Conservation (phyloP, 495 filamentous ascomycete species). For the Corynascus novoguineensis region DNA sequence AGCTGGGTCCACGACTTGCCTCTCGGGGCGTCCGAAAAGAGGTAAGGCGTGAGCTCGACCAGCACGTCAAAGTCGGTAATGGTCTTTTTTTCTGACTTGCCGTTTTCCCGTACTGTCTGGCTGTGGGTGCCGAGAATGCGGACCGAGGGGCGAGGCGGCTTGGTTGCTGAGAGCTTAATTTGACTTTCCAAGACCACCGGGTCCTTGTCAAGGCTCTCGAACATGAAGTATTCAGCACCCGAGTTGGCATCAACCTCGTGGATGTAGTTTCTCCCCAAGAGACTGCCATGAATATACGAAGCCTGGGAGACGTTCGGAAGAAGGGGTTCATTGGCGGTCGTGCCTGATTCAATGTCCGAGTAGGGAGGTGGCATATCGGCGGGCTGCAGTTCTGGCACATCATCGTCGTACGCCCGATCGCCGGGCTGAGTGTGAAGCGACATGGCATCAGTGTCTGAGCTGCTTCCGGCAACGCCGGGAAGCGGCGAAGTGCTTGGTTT, state of each 20-base stretch:
- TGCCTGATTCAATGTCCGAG: slow-evolving; percentile 21
- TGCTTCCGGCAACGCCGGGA: slow-evolving; percentile 8
- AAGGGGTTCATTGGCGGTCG: slow-evolving; percentile 21
- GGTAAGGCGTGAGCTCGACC: slow-evolving; percentile 46
- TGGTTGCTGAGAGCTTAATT: slow-evolving; percentile 36
- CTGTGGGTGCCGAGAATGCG: slow-evolving; percentile 47
- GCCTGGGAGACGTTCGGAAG: slow-evolving; percentile 11
- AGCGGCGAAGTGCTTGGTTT: slow-evolving; percentile 16
- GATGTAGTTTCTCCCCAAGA: not conserved
- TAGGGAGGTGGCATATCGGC: slow-evolving; percentile 37
- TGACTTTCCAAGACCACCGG: slow-evolving; percentile 39
- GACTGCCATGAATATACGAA: slow-evolving; percentile 6
- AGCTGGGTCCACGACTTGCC: slow-evolving; percentile 27
- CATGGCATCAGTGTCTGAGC: slow-evolving; percentile 22
- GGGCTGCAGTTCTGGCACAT: slow-evolving; percentile 27
- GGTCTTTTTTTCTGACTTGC: slow-evolving; percentile 38
- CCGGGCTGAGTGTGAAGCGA: slow-evolving; percentile 27
- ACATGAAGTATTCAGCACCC: slow-evolving; percentile 34
- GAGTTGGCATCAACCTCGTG: slow-evolving; percentile 19
- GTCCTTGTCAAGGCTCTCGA: slow-evolving; percentile 36
- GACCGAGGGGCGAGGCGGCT: slow-evolving; percentile 44
- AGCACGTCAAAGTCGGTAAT: slow-evolving; percentile 50
- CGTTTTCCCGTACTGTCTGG: slow-evolving; percentile 40
- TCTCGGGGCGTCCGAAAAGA: slow-evolving; percentile 37
- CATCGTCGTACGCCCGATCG: slow-evolving; percentile 27